Percentiles rank a stretch among this genome's conserved stretches.
Evolutionary conservation across 2,329 filamentous ascomycete genomes (phyloP).

Genomic region (Incumbomyces delicatus): DNA sequence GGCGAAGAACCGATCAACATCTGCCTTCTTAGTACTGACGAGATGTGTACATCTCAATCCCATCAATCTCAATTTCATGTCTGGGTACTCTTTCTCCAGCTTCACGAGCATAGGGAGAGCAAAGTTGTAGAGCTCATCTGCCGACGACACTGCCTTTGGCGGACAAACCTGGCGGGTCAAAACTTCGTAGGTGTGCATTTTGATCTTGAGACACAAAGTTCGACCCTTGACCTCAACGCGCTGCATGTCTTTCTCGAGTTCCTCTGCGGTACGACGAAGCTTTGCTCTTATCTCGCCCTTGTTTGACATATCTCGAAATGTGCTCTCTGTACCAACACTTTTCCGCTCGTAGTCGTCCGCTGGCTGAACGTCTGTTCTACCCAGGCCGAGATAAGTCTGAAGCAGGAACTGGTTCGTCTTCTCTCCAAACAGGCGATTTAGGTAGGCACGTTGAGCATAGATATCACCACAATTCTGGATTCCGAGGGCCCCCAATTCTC

Average conservation of each 20-base stretch:
- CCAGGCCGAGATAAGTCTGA: conserved; percentile 73
- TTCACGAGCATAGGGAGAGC: conserved; percentile 74
- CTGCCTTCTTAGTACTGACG: conserved; percentile 71
- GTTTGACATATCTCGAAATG: conserved; percentile 70
- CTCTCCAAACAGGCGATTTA: conserved; percentile 75
- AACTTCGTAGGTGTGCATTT: conserved; percentile 88
- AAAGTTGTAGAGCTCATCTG: conserved; percentile 75
- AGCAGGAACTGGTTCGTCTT: conserved; percentile 85
- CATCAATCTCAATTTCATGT: conserved; percentile 73
- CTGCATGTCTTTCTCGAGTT: conserved; percentile 75
- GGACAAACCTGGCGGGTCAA: conserved; percentile 70
- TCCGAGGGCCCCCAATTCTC: conserved; percentile 78
- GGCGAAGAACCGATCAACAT: conserved; percentile 71
- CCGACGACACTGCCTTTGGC: conserved; percentile 59
- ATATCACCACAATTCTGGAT: conserved; percentile 85
- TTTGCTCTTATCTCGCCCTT: conserved; percentile 62
- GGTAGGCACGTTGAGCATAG: conserved; percentile 61
- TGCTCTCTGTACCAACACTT: conserved; percentile 86
- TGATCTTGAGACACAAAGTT: conserved; percentile 87
- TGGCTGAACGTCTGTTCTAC: conserved; percentile 73
- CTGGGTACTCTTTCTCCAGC: conserved; percentile 71
- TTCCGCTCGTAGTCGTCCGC: conserved; percentile 86
- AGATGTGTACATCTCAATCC: conserved; percentile 81
- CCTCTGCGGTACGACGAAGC: conserved; percentile 68
- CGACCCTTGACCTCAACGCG: conserved; percentile 75